Conservation (phyloP, 192 early-diverging fungal genomes). For the Tieghemiomyces parasiticus region DNA sequence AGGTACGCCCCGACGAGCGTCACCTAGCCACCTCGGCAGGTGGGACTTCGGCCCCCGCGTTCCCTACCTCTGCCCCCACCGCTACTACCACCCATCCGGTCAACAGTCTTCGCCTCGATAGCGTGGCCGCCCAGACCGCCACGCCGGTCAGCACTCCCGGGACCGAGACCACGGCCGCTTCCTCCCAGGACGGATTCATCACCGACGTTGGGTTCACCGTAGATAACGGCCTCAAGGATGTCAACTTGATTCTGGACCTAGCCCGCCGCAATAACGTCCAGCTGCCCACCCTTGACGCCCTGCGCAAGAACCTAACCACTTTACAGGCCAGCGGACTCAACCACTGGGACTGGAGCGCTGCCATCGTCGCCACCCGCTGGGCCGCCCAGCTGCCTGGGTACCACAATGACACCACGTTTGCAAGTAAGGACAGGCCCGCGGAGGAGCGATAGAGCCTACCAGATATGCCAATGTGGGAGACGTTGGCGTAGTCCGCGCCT, state of each 20-base stretch:
- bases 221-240: constrained; percentile 21
- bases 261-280: constrained; percentile 17
- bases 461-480: too few relatives aligned
- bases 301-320: constrained; percentile 20
- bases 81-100: too few relatives aligned
- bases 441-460: too few relatives aligned
- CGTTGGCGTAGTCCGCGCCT: too few relatives aligned
- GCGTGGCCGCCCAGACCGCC: not conserved
- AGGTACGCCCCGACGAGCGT: constrained; percentile 11
- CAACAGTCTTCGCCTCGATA: too few relatives aligned
- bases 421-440: too few relatives aligned
- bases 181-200: constrained; percentile 18
- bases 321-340: constrained; percentile 19
- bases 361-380: constrained; percentile 21
- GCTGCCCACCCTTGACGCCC: constrained; percentile 21
- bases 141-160: constrained; percentile 5
- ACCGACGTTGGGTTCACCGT: constrained; percentile 22
- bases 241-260: constrained; percentile 21
- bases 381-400: constrained; percentile 6
- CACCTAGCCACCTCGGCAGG: not conserved
- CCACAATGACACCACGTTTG: constrained; percentile 9
- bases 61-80: not conserved
- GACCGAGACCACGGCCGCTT: not conserved
- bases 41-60: not conserved
- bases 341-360: constrained; percentile 24